Conservation (phyloP, 2,329 filamentous ascomycete species). For the Penicillium decumbens region DNA sequence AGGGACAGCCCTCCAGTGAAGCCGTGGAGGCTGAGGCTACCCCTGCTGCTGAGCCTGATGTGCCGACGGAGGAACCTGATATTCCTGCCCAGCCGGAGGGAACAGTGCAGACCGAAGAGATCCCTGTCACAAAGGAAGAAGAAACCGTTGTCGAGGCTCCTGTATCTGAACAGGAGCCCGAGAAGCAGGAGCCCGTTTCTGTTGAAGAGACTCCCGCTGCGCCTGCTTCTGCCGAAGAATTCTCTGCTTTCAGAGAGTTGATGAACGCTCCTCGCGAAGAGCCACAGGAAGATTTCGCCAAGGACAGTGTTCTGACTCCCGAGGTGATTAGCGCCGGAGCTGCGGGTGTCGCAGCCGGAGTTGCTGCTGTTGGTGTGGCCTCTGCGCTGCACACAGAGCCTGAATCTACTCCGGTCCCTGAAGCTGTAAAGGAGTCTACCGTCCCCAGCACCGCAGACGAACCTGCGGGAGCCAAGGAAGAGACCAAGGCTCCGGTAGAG, state of each 20-base stretch:
- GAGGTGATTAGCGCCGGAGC: slow-evolving; percentile 28
- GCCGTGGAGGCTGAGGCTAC: not conserved
- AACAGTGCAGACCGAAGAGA: not conserved
- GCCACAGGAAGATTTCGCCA: slow-evolving; percentile 4
- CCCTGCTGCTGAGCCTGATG: slow-evolving; percentile 1
- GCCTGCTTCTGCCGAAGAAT: slow-evolving; percentile 2
- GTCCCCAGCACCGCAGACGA: not conserved
- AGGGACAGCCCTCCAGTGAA: slow-evolving; percentile 4
- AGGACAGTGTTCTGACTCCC: slow-evolving; percentile 21
- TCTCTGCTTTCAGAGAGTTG: slow-evolving; percentile 6
- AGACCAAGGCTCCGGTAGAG: slow-evolving; percentile 16
- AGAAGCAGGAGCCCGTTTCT: slow-evolving; percentile 2
- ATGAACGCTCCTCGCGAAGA: not conserved
- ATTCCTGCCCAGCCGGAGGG: slow-evolving; percentile 1
- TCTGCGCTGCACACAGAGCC: slow-evolving; percentile 19
- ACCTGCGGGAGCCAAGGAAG: slow-evolving; percentile 12
- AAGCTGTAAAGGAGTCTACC: slow-evolving; percentile 6
- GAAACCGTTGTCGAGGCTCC: not conserved
- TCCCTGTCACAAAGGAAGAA: not conserved
- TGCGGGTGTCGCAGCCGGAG: slow-evolving; percentile 24
- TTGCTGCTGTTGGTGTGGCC: slow-evolving; percentile 23
- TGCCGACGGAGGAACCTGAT: slow-evolving; percentile 1
- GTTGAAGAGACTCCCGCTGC: slow-evolving; percentile 8
- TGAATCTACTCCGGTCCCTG: slow-evolving; percentile 6
- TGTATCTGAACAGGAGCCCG: not conserved